A percentile compares a stretch with the other conserved stretches of the same genome.
Conservation (phyloP, 1,139 yeast genomes). For the Blastobotrys capitulatus region DNA sequence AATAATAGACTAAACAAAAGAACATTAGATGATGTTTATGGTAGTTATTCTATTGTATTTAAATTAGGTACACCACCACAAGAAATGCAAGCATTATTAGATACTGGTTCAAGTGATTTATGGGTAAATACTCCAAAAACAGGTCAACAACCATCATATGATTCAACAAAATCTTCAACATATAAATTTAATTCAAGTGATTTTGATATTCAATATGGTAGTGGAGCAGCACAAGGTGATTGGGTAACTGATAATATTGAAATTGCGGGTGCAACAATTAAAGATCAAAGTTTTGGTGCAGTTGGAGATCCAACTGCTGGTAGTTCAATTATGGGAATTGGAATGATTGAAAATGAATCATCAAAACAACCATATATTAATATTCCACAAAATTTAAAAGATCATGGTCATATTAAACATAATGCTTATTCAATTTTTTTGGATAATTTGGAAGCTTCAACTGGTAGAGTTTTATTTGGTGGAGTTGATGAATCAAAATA, state of each 20-base stretch:
- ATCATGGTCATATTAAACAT: constrained; percentile 35
- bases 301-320: constrained; percentile 41
- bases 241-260: constrained; percentile 45
- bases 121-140: constrained; percentile 38
- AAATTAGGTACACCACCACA: constrained; percentile 41
- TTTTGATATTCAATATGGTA: constrained; percentile 25
- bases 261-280: constrained; percentile 36
- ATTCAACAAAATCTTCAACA: constrained; percentile 22
- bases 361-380: constrained; percentile 18
- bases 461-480: constrained; percentile 55
- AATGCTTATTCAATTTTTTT: constrained; percentile 52
- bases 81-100: constrained; percentile 36
- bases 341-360: constrained; percentile 40
- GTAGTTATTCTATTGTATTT: constrained; percentile 32
- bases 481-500: constrained; percentile 54
- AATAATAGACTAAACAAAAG: constrained; percentile 4
- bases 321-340: constrained; percentile 51
- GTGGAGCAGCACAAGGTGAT: constrained; percentile 35
- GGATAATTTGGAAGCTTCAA: constrained; percentile 35
- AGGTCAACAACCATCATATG: constrained; percentile 18
- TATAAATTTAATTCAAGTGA: constrained; percentile 18
- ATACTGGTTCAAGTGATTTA: constrained; percentile 44
- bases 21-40: constrained; percentile 11
- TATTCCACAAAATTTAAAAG: constrained; percentile 20
- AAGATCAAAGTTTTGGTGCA: constrained; percentile 42